Evolutionary conservation across 352 stramenopile species (phyloP), one percentile per base, ranked within the genome.

Genomic region (Globisporangium irregulare): DNA sequence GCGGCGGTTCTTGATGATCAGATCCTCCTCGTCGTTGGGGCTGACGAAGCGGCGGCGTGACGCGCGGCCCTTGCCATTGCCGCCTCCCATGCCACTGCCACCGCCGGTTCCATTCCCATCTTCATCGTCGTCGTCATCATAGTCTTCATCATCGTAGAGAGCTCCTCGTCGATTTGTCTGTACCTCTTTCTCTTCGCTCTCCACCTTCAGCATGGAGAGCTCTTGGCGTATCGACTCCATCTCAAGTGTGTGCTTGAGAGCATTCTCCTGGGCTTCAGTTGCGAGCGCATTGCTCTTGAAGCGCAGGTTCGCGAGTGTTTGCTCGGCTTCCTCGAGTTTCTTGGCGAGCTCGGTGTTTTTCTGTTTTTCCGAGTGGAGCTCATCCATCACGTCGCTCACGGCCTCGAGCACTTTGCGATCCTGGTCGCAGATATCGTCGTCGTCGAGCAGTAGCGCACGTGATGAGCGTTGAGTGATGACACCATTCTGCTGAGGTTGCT

Each of bases 321-420:
- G 78, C 34, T 91, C 83, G 4, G 74, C 72, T 7, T 90, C 81
- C 29, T 76, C 50, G 14, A 90, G 73, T 22, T 72, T 77, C 20
- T 78, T 58, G 34, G 82, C 69, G 10, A 86, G 53, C 6, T 76
- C 74, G 14, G 68, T 48, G 53, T 68, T 65, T 38, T 79, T 74
- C 5, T 71, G 72, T 29, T 78, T 80, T 32, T 74, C 66, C 0
- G 62, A 54, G 20, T 80, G 72, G 18, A 90, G 61, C 34, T 91
- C 83, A 6, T 91, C 83, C 4, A 90, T 67, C 20, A 84, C 38
- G 15, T 91, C 81, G 2, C 66, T 75, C 14, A 90, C 69, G 43
- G 55, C 74, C 48, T 90, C 83, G 10, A 91, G 62, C 25, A 89
- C 71, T 66, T 91, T 87, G 8, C 81, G 80, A 56, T 91, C 82